Base-by-base conservation (phyloP, 2,329 filamentous ascomycete species). In the Scedosporium apiospermum region DNA sequence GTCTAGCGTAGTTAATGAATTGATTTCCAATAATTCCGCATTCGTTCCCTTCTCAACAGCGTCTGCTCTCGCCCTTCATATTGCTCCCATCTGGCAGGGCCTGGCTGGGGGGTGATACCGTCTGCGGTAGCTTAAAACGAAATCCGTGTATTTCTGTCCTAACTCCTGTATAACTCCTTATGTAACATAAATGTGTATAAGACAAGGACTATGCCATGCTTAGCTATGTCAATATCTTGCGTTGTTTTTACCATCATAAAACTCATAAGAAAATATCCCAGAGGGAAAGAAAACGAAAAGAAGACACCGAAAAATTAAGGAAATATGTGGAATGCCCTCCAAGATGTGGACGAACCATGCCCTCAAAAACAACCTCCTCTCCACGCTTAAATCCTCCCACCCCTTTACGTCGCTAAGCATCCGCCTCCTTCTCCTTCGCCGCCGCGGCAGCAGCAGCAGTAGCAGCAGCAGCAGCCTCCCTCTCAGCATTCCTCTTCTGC, bases 401-500 rank as follows among this genome's bases (percentile, higher is more conserved):
- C 49, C 18, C n/a, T 16, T 57, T 30, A 2, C 51, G 2, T 57
- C 23, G 14, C 55, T 58, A n/a, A 10, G 12, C 16, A 34, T 41
- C 27, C 14, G 12, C 55, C 16, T 58, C 55, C 23, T 41, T 27
- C 55, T 41, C 34, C 27, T 41, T 58, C 55, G 27, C 34, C 26
- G 26, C 68, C 18, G 69, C 65, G n/a, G 64, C 65, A n/a, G 64
- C 65, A 42, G 65, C 64, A 26, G 68, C 69, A n/a, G n/a, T n/a
- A 18, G 69, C 65, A n/a, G 64, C 65, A n/a, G 64, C 65, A 42
- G 65, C 64, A 26, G 68, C 69, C 14, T 65, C 63, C 63, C 67
- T 64, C 57, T 65, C 61, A n/a, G 71, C 53, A 69, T 70, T 64
- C 30, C 75, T 76, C 70, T 80, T 79, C 69, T 82, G 82, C 21